Evolutionary conservation across 2,329 filamentous ascomycete species (phyloP).

Genomic region (Monosporascus sp.): DNA sequence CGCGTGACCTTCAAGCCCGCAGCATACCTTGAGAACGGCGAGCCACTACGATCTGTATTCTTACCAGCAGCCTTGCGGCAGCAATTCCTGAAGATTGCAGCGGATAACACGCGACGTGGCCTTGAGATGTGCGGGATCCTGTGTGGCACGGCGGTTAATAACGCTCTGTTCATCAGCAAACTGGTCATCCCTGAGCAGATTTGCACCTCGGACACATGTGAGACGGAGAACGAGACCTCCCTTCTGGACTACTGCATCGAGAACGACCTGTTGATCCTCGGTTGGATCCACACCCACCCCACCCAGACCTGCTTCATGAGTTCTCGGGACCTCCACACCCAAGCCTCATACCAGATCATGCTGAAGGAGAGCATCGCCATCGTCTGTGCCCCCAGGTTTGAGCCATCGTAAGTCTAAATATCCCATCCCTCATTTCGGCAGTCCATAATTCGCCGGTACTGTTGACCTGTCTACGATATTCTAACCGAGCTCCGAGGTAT

Average conservation of each 20-base stretch:
- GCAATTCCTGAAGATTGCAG: constrained; percentile 68
- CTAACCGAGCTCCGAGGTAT: constrained; percentile 49
- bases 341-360: constrained; percentile 93
- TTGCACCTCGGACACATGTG: constrained; percentile 87
- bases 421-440: no score
- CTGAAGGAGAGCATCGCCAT: constrained; percentile 94
- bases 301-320: constrained; percentile 98
- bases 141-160: constrained; percentile 84
- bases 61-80: constrained; percentile 70
- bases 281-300: constrained; percentile 98
- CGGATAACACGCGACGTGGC: constrained; percentile 70
- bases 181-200: constrained; percentile 89
- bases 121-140: constrained; percentile 95
- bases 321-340: constrained; percentile 87
- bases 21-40: constrained; percentile 84
- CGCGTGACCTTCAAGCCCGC: constrained; percentile 75
- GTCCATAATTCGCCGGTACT: no score
- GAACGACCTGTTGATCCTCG: constrained; percentile 78
- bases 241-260: constrained; percentile 86
- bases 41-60: constrained; percentile 81
- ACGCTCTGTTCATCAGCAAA: constrained; percentile 84
- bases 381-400: constrained; percentile 82
- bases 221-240: constrained; percentile 79
- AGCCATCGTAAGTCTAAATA: constrained; percentile 57
- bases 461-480: neutral